A percentile compares a stretch with the other conserved stretches of the same genome.
These are phyloP conservation scores for Pythium sp. DNA, from an alignment of 352 stramenopile genomes.

Conservation along the genomic window DNA sequence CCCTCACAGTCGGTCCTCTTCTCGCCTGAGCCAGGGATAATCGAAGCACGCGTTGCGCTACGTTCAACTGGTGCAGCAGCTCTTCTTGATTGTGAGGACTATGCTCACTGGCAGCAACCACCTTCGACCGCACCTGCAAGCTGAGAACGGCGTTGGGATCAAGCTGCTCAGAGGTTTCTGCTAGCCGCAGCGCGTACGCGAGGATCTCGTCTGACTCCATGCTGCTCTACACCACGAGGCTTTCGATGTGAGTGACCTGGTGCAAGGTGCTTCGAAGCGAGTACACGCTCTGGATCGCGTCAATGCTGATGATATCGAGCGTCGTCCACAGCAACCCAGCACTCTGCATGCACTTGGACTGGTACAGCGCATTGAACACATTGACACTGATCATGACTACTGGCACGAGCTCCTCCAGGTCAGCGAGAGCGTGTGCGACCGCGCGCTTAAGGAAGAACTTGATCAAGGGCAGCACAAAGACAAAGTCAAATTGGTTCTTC, in stretches of 20 bases:
- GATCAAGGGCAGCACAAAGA: background rate
- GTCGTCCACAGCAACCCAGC: background rate
- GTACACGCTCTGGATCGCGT: slow-evolving; percentile 1
- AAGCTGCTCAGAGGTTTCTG: background rate
- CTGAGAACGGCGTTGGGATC: background rate
- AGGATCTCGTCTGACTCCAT: background rate
- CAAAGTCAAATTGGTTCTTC: background rate
- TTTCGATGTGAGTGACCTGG: background rate
- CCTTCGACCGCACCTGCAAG: background rate
- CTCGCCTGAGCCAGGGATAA: background rate
- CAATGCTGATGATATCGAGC: background rate
- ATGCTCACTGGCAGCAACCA: background rate
- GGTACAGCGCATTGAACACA: slow-evolving; percentile 1
- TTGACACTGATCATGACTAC: background rate
- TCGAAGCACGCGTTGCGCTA: background rate
- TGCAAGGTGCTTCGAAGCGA: background rate
- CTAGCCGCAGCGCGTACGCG: background rate
- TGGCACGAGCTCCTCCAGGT: background rate
- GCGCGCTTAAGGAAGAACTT: background rate
- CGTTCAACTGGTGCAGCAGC: background rate
- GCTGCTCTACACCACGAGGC: background rate
- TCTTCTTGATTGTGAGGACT: background rate
- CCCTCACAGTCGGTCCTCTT: background rate
- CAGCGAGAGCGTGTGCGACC: background rate
- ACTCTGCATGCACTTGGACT: slow-evolving; percentile 10